Conservation (phyloP, 208 protist genomes). For the Leishmania turanica region DNA sequence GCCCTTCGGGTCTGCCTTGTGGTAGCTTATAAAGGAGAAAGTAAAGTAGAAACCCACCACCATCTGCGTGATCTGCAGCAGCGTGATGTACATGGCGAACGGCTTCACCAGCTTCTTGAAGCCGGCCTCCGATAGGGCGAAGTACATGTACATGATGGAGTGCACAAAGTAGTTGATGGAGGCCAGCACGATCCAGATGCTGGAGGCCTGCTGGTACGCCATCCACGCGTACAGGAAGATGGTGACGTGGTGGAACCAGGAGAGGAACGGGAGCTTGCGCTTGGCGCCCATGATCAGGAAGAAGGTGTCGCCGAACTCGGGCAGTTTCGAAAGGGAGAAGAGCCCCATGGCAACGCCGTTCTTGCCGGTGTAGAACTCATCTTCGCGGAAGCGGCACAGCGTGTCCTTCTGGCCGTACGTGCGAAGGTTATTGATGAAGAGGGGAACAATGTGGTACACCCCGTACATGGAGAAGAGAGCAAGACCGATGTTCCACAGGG, state of each 20-base stretch:
- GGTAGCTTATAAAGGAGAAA: slow-evolving; percentile 37
- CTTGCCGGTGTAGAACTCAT: slow-evolving; percentile 42
- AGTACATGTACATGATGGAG: slow-evolving; percentile 96
- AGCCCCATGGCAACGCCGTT: slow-evolving; percentile 56
- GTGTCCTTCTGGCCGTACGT: slow-evolving; percentile 37
- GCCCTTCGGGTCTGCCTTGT: slow-evolving; percentile 22
- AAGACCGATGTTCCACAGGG: slow-evolving; percentile 83
- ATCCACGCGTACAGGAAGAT: slow-evolving; percentile 90
- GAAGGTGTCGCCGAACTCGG: slow-evolving; percentile 73
- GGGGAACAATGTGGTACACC: slow-evolving; percentile 49
- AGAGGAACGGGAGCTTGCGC: slow-evolving; percentile 69
- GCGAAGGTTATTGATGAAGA: slow-evolving; percentile 27
- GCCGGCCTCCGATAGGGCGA: slow-evolving; percentile 65
- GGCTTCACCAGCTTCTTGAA: slow-evolving; percentile 59
- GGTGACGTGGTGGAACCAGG: slow-evolving; percentile 91
- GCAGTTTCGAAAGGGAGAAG: slow-evolving; percentile 73
- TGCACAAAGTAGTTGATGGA: slow-evolving; percentile 96
- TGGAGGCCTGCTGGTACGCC: slow-evolving; percentile 44
- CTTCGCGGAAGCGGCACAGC: slow-evolving; percentile 43
- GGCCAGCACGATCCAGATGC: slow-evolving; percentile 52
- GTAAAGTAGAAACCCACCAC: slow-evolving; percentile 79
- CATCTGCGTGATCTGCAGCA: slow-evolving; percentile 92
- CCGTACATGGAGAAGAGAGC: slow-evolving; percentile 75
- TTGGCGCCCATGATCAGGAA: slow-evolving; percentile 73
- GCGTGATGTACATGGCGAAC: slow-evolving; percentile 80